These are phyloP conservation scores for Protostelium mycophagum DNA, from an alignment of 78 protist genomes.

Conservation along the genomic window DNA sequence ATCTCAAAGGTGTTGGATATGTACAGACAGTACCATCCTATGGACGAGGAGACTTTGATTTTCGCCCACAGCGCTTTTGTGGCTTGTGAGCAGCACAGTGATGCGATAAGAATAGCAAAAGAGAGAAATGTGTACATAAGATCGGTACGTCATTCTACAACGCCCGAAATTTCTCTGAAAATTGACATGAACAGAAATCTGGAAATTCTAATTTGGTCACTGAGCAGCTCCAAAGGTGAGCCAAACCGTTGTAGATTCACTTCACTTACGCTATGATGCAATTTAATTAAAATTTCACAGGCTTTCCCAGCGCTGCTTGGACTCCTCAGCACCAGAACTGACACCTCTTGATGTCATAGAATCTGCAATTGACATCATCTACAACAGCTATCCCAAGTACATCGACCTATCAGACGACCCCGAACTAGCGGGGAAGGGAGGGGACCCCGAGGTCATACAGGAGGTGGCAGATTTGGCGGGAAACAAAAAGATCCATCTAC, in stretches of 20 bases:
- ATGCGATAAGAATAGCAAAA: not conserved
- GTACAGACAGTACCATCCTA: not conserved
- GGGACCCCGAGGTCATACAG: too few species aligned
- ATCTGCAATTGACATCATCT: not conserved
- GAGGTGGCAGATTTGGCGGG: too few species aligned
- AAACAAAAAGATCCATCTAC: too few species aligned
- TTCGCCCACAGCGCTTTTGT: not conserved
- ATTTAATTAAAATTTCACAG: too few species aligned
- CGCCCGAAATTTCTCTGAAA: too few species aligned
- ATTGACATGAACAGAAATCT: too few species aligned
- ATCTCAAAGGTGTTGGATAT: not conserved
- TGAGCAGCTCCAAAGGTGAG: too few species aligned
- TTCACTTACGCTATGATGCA: not conserved
- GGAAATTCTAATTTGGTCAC: too few species aligned
- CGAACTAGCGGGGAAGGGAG: too few species aligned
- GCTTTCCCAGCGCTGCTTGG: not conserved
- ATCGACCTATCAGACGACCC: not conserved
- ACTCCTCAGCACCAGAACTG: not conserved
- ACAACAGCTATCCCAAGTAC: not conserved
- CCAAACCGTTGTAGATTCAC: too few species aligned
- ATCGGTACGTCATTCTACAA: too few species aligned
- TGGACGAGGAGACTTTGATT: not conserved
- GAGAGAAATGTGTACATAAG: not conserved
- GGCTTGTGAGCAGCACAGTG: not conserved
- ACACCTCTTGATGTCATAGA: not conserved